Percentiles rank a stretch among this genome's conserved stretches.
These are phyloP conservation scores for Coemansia umbellata DNA, from an alignment of 192 early-diverging fungal genomes.

Conservation along the genomic window DNA sequence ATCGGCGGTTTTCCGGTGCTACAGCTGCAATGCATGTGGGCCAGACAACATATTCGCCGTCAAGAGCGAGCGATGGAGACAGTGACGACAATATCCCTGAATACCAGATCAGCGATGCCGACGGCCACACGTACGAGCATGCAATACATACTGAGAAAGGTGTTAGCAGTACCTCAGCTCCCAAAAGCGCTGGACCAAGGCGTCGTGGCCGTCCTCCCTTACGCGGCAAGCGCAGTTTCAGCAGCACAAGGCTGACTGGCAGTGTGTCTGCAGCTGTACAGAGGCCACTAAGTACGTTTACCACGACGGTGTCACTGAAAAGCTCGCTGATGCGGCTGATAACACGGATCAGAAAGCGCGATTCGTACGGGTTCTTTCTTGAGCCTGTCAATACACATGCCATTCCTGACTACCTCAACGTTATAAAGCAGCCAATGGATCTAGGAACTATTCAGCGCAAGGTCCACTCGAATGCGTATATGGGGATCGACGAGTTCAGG, in stretches of 20 bases:
- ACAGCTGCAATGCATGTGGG: not conserved
- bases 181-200: not conserved
- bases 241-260: constrained; percentile 1
- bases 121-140: constrained; percentile 24
- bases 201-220: constrained; percentile 38
- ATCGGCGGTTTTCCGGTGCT: not conserved
- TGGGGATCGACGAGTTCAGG: constrained; percentile 64
- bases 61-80: constrained; percentile 19
- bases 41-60: constrained; percentile 18
- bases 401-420: constrained; percentile 74
- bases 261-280: constrained; percentile 6
- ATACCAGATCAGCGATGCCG: constrained; percentile 12
- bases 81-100: constrained; percentile 12
- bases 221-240: constrained; percentile 21
- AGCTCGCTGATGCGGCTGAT: constrained; percentile 60
- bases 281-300: too few species aligned
- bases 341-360: constrained; percentile 66
- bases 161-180: not conserved
- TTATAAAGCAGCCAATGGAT: constrained; percentile 88
- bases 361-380: constrained; percentile 83
- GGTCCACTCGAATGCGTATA: constrained; percentile 60
- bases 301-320: constrained; percentile 53
- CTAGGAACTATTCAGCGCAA: constrained; percentile 84
- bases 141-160: not conserved
- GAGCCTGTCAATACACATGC: constrained; percentile 75